Evolutionary conservation across 2,329 filamentous ascomycete genomes (phyloP), one percentile per base, ranked within the genome.

Genomic region (Fusarium pininemorale): DNA sequence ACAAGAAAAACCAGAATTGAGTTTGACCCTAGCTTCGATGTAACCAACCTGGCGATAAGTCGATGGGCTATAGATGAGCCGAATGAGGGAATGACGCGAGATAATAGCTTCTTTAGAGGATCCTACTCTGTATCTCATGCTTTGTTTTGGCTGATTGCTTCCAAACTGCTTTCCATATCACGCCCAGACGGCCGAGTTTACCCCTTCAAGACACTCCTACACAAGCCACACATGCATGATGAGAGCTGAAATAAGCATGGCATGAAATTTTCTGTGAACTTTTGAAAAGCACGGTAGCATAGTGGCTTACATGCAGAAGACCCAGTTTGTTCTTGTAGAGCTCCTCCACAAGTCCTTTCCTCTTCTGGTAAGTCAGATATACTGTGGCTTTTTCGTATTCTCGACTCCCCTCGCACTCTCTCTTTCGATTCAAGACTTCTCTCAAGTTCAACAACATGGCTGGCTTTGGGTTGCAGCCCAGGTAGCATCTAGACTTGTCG

Each of bases 141-240:
- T 35, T 35, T 35, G 8, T 37, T 42, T 28, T 10, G 26, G 30
- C 39, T 47, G 30, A 28, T 48, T 51, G 32, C 38, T 45, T 45
- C 30, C 15, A n/a, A 18, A 38, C 28, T 50, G 54, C 16, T 35
- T 58, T 39, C 56, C 30, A 37, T 45, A 42, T 37, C 26, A 65
- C 68, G 65, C 55, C 24, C 37, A 63, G 38, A 59, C 69, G 63
- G 70, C 63, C 63, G 63, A 69, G 54, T 57, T 72, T 72, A 60
- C 69, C 58, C 48, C 59, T 73, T 74, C 69, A 45, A 63, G 69
- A 42, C 47, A 55, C 41, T 35, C 45, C 58, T 26, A 57, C 57
- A 55, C 62, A 74, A 73, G 70, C 71, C 71, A 73, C 70, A 45
- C 50, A 47, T 58, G 55, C 41, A 30, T 37, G 42, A 37, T 65